A percentile compares a stretch with the other conserved stretches of the same genome.
Conservation (phyloP, 1,284 basidiomycete genomes). For the Cryptococcus wingfieldii region DNA sequence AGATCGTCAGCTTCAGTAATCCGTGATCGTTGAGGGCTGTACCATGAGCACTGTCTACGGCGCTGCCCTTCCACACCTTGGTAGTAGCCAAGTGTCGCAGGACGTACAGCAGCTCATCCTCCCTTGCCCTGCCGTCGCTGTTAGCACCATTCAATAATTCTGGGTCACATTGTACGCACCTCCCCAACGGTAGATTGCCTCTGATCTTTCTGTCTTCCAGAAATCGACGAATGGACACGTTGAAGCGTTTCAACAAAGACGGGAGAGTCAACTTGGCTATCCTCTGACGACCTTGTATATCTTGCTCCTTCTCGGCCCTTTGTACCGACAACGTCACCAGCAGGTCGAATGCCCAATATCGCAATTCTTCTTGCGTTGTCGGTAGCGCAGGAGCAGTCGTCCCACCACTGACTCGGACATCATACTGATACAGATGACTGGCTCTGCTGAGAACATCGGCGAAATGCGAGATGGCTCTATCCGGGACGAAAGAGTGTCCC, state of each 20-base stretch:
- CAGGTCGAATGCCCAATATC: constrained; percentile 91
- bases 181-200: constrained; percentile 76
- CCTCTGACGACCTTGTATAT: background rate
- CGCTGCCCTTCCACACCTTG: constrained; percentile 31
- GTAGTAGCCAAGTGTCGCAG: constrained; percentile 69
- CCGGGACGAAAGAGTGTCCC: constrained; percentile 65
- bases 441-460: constrained; percentile 71
- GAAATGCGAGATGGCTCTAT: constrained; percentile 65
- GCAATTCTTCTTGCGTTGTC: constrained; percentile 73
- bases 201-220: constrained; percentile 75
- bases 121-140: constrained; percentile 69
- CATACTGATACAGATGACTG: constrained; percentile 60
- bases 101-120: constrained; percentile 85
- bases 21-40: background rate
- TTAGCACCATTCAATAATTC: background rate
- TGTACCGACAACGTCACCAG: constrained; percentile 54
- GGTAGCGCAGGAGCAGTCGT: constrained; percentile 45
- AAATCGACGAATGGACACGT: constrained; percentile 63
- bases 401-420: constrained; percentile 20
- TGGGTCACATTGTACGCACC: constrained; percentile 52
- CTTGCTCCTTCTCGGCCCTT: background rate
- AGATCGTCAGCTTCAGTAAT: background rate
- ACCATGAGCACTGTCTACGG: constrained; percentile 5
- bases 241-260: constrained; percentile 68
- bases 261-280: constrained; percentile 67